phyloP scores from a whole-genome alignment of 176 grass and related monocot species.

The Triticum turgidum region DNA sequence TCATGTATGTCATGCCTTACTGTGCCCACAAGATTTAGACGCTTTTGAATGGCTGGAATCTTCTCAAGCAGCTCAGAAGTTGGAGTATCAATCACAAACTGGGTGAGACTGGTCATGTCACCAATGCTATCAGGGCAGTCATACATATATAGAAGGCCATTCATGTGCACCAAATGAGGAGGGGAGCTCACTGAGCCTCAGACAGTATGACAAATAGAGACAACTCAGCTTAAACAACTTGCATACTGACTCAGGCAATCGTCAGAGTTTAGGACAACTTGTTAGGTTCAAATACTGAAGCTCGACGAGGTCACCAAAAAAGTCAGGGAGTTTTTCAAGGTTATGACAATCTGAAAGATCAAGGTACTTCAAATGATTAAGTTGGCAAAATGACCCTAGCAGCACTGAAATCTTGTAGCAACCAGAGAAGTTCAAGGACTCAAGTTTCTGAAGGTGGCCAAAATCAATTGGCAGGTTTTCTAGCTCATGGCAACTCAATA shows the following conservation, averaged over 20 bases:
- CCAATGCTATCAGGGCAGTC: background rate
- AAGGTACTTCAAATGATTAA: conserved; percentile 34
- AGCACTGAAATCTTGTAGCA: conserved; percentile 21
- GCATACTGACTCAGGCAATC: background rate
- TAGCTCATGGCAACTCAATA: background rate
- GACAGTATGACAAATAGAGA: background rate
- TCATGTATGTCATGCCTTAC: too few relatives aligned
- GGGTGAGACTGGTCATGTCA: background rate
- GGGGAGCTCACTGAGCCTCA: too few relatives aligned
- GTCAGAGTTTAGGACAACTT: background rate
- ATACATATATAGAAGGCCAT: background rate
- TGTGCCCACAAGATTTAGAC: too few relatives aligned
- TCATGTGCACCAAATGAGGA: too few relatives aligned
- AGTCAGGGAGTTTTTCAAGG: conserved; percentile 25
- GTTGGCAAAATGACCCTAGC: conserved; percentile 25
- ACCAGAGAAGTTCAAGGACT: conserved; percentile 25
- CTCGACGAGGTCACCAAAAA: conserved; percentile 18
- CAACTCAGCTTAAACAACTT: background rate
- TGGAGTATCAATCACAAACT: background rate
- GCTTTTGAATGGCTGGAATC: too few relatives aligned
- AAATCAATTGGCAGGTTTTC: conserved; percentile 30
- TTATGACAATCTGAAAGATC: conserved; percentile 47
- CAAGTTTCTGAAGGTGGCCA: conserved; percentile 12
- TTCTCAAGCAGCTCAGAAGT: too few relatives aligned
- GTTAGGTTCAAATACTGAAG: conserved; percentile 28